Evolutionary conservation across 768 basidiomycete species (phyloP), one percentile per base, ranked within the genome.

Genomic region (Pleurotus citrinopileatus): DNA sequence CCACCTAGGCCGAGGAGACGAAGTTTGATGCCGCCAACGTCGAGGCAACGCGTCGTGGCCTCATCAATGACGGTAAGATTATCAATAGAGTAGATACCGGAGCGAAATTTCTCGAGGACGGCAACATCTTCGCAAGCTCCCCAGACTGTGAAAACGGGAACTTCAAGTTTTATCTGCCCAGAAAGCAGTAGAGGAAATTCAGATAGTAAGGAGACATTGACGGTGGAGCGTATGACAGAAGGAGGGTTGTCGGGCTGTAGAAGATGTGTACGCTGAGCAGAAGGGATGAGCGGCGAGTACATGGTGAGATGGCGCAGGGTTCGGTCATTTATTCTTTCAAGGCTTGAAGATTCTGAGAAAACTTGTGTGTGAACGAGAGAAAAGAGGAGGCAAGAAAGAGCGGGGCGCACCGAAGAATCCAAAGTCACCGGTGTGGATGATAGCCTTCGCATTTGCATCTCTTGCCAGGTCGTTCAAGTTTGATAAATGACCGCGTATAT

Each of bases 381-480:
- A 17, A 52, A 38, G n/a, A 22, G 5, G 0, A 53, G 3, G 50
- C 48, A 23, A 59, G 53, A 23, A 46, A 36, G 20, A 48, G 47
- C 45, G 53, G 59, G 22, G 69, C 79, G 58, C 60, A 87, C 91
- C 93, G 70, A 96, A 97, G 74, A 99, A 97, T 55, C 97, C 97
- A 83, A 98, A 98, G 75, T 99, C 97, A 51, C 97, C 97, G 0
- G 95, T 96, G 67, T 98, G 96, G 55, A 99, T 91, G 67, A 98
- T 87, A 15, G 94, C 96, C 55, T 87, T 82, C 20, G 94, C 97
- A 64, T 90, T 88, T 54, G 84, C 84, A 61, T 97, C 93, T 42
- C 86, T 75, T 15, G 95, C 95, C 52, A 97, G 83, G 70, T 91
- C 84, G 69, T 98, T 98, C 65, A 99, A 81, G 44, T 83, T 83